These are phyloP conservation scores for Byssoonygena ceratinophila DNA, from an alignment of 2,329 filamentous ascomycete species.

Conservation along the genomic window DNA sequence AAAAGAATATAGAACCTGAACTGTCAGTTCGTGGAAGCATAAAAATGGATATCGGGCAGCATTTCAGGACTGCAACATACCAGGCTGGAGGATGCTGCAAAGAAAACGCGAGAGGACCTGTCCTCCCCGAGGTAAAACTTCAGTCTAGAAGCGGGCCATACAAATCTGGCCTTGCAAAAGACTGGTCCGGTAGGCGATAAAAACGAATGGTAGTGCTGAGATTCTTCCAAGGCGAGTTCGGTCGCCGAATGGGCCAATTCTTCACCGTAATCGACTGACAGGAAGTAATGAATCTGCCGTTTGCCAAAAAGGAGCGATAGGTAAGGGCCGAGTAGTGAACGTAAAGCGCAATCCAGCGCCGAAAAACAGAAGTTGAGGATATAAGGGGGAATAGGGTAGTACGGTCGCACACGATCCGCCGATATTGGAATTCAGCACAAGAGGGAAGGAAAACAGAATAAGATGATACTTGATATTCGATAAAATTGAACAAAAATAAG, in stretches of 20 bases:
- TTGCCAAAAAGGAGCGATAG: no score
- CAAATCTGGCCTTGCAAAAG: not conserved
- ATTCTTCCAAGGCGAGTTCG: not conserved
- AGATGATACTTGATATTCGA: conserved; percentile 6
- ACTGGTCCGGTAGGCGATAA: not conserved
- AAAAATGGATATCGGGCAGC: not conserved
- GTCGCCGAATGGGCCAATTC: not conserved
- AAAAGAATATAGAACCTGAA: not conserved
- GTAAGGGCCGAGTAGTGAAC: conserved; percentile 3
- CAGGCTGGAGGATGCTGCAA: not conserved
- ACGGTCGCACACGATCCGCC: conserved; percentile 8
- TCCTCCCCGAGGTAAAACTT: conserved; percentile 1
- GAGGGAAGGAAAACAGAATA: not conserved
- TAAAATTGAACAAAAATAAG: conserved; percentile 8
- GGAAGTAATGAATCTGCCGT: no score
- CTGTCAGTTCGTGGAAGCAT: not conserved
- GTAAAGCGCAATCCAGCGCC: conserved; percentile 11
- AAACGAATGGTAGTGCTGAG: not conserved
- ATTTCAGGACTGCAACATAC: conserved; percentile 1
- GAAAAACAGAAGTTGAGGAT: not conserved
- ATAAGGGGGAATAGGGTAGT: not conserved
- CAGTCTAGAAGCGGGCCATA: not conserved
- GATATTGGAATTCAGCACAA: conserved; percentile 11
- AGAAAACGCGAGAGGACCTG: conserved; percentile 4
- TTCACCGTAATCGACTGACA: not conserved